Percentiles rank a stretch among this genome's conserved stretches.
These are phyloP conservation scores for Stephania japonica DNA, from an alignment of 164 flowering plant genomes.

Conservation along the genomic window DNA sequence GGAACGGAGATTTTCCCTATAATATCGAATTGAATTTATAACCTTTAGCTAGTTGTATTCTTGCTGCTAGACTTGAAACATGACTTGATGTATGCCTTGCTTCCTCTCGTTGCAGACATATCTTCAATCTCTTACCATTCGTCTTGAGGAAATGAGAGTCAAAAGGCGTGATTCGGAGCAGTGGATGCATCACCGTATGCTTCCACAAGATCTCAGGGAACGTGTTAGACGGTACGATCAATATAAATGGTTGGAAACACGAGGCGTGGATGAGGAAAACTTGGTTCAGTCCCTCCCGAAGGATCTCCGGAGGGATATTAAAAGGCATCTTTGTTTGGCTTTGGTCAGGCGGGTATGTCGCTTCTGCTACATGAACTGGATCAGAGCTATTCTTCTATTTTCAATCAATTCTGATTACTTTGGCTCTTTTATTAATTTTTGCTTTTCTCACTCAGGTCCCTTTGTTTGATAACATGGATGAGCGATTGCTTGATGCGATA, in stretches of 20 bases:
- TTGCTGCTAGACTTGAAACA: not conserved
- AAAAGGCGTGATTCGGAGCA: constrained; percentile 99
- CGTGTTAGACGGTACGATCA: constrained; percentile 97
- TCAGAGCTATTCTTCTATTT: not conserved
- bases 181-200: constrained; percentile 99
- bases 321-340: constrained; percentile 93
- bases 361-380: not conserved
- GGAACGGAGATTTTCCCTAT: too few relatives aligned
- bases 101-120: constrained; percentile 50
- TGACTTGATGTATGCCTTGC: not conserved
- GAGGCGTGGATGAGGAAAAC: constrained; percentile 95
- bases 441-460: constrained; percentile 53
- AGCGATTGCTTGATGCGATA: constrained; percentile 91
- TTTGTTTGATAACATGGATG: constrained; percentile 92
- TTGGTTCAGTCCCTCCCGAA: constrained; percentile 87
- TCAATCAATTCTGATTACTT: not conserved
- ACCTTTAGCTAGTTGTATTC: not conserved
- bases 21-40: too few relatives aligned
- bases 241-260: constrained; percentile 96
- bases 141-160: constrained; percentile 97
- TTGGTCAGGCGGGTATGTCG: constrained; percentile 52
- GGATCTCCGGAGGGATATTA: constrained; percentile 96
- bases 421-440: not conserved
- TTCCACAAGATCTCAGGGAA: constrained; percentile 90
- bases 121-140: constrained; percentile 91